Evolutionary conservation across 2,329 filamentous ascomycete species (phyloP).

Genomic region (Periglandula ipomoeae): DNA sequence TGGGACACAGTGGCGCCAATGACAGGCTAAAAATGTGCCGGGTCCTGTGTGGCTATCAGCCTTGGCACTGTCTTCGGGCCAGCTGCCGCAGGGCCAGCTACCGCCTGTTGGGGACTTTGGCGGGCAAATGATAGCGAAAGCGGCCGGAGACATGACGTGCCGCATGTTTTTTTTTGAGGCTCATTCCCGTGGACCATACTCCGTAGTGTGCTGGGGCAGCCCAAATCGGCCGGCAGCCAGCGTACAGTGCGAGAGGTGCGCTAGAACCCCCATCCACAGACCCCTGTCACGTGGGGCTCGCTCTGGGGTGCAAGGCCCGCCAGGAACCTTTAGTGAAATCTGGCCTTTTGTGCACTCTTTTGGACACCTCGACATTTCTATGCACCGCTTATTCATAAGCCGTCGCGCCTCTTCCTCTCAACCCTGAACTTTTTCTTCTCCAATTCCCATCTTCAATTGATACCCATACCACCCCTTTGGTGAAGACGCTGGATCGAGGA

Average conservation of each 20-base stretch:
- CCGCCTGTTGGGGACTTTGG: no score
- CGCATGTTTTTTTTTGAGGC: no score
- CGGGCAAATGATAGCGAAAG: background rate
- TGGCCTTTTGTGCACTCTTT: conserved; percentile 36
- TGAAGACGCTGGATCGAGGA: conserved; percentile 23
- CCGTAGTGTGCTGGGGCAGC: background rate
- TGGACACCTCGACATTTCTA: conserved; percentile 36
- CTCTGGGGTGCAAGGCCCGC: conserved; percentile 1
- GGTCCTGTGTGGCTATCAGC: background rate
- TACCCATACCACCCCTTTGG: conserved; percentile 17
- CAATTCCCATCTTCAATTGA: conserved; percentile 17
- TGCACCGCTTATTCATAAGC: conserved; percentile 26
- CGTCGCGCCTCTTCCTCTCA: conserved; percentile 17
- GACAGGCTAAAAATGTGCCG: conserved; percentile 6
- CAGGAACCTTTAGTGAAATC: conserved; percentile 30
- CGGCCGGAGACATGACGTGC: background rate
- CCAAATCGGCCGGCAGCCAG: background rate
- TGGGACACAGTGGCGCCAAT: conserved; percentile 9
- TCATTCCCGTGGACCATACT: background rate
- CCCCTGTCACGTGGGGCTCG: conserved; percentile 22
- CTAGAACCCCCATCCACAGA: background rate
- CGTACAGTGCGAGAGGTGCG: conserved; percentile 1
- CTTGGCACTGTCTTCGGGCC: conserved; percentile 3
- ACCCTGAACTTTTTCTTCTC: conserved; percentile 14
- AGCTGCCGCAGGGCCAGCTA: no score